Evolutionary conservation across 78 protist species (phyloP), one percentile per base, ranked within the genome.

Genomic region (Dictyostelium citrinum): DNA sequence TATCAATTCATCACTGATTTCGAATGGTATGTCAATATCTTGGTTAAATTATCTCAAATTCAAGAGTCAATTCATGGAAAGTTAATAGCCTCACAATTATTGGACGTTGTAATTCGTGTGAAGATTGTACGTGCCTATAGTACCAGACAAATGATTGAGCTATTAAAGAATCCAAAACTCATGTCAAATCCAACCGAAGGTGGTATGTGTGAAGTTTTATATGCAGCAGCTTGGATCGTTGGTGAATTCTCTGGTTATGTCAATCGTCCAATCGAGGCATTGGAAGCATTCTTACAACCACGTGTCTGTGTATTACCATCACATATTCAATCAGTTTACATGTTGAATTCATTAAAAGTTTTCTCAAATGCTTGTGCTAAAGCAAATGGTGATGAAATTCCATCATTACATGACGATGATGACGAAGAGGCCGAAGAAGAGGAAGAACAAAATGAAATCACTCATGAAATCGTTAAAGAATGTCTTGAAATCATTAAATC

Each of bases 11-110:
- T 98, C 45, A 82, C 97, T 35, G 95, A 97, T 77, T 98, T 98
- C 83, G 98, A 98, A 90, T 98, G 99, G 99, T 98, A 98, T 84
- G 39, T 97, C 49, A 24, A 78, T 17, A 75, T 95, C 5, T 84
- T 98, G 49, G 35, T 90, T 27, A 83, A 86, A 20, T 79, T 98
- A 22, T 60, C 96, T n/a, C 84, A 77, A 24, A 43, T 90, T 35
- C 82, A 75, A 46, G 96, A 82, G 1, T 75, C 97, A 16, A 20
- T 16, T 33, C 97, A 97, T 49, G 99, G 98, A 24, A 51, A 46
- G 16, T 67, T 95, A 20, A 49, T 98, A 33, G 91, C 95, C 16
- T 39, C 75, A 17, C 98, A 97, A 90, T 76, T 98, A 41, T 49
- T 97, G 90, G 96, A 91, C n/a, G 98, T 97, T 27, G 81, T 79